phyloP scores from a whole-genome alignment of 768 basidiomycete genomes.

The Russula ochroleuca region DNA sequence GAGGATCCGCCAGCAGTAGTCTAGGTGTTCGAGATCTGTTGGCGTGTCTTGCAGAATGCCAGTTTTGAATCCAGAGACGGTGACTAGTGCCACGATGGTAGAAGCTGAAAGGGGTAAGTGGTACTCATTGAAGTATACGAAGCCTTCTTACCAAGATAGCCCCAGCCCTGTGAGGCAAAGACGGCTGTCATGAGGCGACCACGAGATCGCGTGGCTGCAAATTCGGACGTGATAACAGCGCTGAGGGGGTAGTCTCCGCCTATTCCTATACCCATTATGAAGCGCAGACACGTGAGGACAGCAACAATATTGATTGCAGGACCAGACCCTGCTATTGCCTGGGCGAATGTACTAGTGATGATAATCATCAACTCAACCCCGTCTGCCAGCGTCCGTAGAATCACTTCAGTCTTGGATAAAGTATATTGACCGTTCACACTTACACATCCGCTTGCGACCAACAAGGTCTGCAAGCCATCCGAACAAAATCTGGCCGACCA shows the following conservation, averaged over 20 bases:
- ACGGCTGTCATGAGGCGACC: slow-evolving; percentile 89
- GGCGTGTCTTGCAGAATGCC: slow-evolving; percentile 46
- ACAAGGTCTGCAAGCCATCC: slow-evolving; percentile 45
- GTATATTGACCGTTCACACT: slow-evolving; percentile 30
- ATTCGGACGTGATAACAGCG: slow-evolving; percentile 86
- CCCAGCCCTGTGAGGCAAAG: slow-evolving; percentile 85
- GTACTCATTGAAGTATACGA: background rate
- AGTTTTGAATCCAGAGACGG: slow-evolving; percentile 62
- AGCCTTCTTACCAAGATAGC: slow-evolving; percentile 58
- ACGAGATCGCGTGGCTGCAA: slow-evolving; percentile 72
- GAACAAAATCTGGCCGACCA: slow-evolving; percentile 43
- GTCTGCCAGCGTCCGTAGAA: slow-evolving; percentile 38
- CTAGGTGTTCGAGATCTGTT: slow-evolving; percentile 47
- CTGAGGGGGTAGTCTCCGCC: slow-evolving; percentile 87
- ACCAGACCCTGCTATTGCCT: slow-evolving; percentile 71
- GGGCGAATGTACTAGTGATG: slow-evolving; percentile 72
- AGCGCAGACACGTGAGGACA: slow-evolving; percentile 77
- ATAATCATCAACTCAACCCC: slow-evolving; percentile 78
- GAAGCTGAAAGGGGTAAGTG: slow-evolving; percentile 42
- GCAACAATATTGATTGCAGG: slow-evolving; percentile 69
- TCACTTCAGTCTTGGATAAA: background rate
- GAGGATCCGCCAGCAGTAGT: slow-evolving; percentile 80
- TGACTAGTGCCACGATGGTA: slow-evolving; percentile 59
- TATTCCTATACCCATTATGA: slow-evolving; percentile 78
- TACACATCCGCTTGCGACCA: slow-evolving; percentile 58